These are phyloP conservation scores for Cryphonectria radicalis DNA, from an alignment of 2,329 filamentous ascomycete genomes.

Conservation along the genomic window DNA sequence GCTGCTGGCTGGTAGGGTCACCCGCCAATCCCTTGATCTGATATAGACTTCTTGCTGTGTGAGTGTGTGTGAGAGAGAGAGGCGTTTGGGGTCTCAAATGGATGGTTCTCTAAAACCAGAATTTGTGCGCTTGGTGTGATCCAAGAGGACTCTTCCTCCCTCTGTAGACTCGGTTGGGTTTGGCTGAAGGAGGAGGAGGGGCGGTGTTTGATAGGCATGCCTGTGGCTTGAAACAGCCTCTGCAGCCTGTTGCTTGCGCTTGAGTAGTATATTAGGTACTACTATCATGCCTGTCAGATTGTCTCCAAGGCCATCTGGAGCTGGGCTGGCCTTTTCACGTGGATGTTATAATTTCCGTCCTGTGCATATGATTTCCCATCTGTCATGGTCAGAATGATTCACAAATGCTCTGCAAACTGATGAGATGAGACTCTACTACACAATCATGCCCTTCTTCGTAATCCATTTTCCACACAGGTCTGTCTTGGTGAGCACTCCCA, in stretches of 20 bases:
- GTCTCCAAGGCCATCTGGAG: not conserved
- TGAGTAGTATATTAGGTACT: not conserved
- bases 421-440: not conserved
- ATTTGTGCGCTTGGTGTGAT: not conserved
- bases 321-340: not conserved
- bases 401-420: not conserved
- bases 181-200: not conserved
- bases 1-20: constrained; percentile 8
- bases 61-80: not conserved
- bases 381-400: not conserved
- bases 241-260: not conserved
- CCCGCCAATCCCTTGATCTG: not conserved
- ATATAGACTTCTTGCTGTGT: not conserved
- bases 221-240: not conserved
- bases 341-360: not conserved
- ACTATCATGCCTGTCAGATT: not conserved
- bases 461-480: not conserved
- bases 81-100: constrained; percentile 6
- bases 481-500: not conserved
- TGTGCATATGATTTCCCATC: not conserved
- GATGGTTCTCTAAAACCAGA: not conserved
- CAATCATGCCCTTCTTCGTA: not conserved
- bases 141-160: not conserved
- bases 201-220: not conserved
- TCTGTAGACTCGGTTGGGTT: not conserved